Percentiles rank a stretch among this genome's conserved stretches.
phyloP scores from a whole-genome alignment of 768 basidiomycete genomes.

The Brasilioporus rufonigricans region DNA sequence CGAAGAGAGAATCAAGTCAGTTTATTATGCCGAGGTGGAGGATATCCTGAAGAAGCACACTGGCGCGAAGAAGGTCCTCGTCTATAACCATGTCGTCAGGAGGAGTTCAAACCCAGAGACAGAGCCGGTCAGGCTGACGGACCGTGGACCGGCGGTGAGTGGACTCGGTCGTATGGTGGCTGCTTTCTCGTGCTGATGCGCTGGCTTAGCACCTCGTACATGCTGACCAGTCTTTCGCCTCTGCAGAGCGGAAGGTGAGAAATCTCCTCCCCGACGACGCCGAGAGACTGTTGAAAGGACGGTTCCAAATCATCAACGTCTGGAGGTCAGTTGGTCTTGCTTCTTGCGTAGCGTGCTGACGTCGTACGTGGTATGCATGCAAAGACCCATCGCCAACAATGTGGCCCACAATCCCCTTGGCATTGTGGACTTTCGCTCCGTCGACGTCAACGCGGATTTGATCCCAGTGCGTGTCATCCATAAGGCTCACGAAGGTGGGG shows the following conservation, averaged over 20 bases:
- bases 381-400: neutral
- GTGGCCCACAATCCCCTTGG: slow-evolving; percentile 1
- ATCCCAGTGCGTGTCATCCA: slow-evolving; percentile 31
- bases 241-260: neutral
- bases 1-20: neutral
- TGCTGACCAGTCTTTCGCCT: neutral
- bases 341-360: neutral
- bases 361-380: too few relatives aligned
- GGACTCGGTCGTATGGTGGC: neutral
- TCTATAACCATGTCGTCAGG: neutral
- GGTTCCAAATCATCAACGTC: slow-evolving; percentile 42
- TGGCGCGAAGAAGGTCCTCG: neutral
- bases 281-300: slow-evolving; percentile 38
- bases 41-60: neutral
- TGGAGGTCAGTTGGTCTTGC: slow-evolving; percentile 30
- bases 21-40: neutral
- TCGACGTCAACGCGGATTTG: neutral
- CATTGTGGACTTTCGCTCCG: neutral
- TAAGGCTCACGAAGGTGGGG: slow-evolving; percentile 23
- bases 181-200: neutral
- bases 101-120: neutral
- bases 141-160: neutral
- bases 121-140: neutral
- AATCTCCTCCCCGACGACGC: slow-evolving; percentile 37
- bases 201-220: neutral